Percentiles rank a stretch among this genome's conserved stretches.
Conservation (phyloP, 2,329 filamentous ascomycete species). For the Trichoderma sp. region DNA sequence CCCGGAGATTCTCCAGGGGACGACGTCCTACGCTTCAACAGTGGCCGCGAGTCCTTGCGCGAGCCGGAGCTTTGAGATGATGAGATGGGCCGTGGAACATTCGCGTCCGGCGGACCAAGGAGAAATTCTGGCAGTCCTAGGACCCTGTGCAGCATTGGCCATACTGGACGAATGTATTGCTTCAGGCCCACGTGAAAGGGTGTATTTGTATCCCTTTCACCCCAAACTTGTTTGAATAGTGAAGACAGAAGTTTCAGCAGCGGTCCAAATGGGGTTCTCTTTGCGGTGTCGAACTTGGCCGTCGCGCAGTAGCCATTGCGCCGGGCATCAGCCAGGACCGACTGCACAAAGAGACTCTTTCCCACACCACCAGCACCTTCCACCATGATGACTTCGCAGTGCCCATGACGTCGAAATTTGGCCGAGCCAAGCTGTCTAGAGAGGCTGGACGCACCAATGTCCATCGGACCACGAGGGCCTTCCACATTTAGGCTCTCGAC, state of each 20-base stretch:
- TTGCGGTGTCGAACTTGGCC: constrained; percentile 65
- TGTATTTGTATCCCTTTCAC: constrained; percentile 66
- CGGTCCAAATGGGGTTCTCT: constrained; percentile 63
- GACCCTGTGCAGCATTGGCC: constrained; percentile 63
- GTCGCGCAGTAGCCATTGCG: constrained; percentile 65
- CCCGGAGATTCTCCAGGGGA: constrained; percentile 51
- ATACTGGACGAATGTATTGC: constrained; percentile 63
- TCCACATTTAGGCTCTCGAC: constrained; percentile 49
- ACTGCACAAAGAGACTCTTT: constrained; percentile 66
- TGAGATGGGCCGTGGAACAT: constrained; percentile 41
- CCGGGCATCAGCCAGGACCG: constrained; percentile 61
- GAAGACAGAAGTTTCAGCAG: constrained; percentile 66
- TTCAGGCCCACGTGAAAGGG: constrained; percentile 63
- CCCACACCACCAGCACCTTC: constrained; percentile 65
- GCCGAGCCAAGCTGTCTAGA: constrained; percentile 57
- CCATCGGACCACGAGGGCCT: constrained; percentile 46
- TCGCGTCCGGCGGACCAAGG: constrained; percentile 52
- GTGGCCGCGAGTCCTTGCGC: constrained; percentile 38
- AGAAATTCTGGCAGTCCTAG: constrained; percentile 71
- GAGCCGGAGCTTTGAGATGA: constrained; percentile 37
- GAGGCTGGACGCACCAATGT: constrained; percentile 52
- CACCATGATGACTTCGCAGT: constrained; percentile 64
- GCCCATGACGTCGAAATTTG: constrained; percentile 62
- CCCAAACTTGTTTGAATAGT: constrained; percentile 68
- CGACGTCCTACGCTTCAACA: constrained; percentile 49